Conservation (phyloP, 805 yeast species). For the Novakomyces olei region DNA sequence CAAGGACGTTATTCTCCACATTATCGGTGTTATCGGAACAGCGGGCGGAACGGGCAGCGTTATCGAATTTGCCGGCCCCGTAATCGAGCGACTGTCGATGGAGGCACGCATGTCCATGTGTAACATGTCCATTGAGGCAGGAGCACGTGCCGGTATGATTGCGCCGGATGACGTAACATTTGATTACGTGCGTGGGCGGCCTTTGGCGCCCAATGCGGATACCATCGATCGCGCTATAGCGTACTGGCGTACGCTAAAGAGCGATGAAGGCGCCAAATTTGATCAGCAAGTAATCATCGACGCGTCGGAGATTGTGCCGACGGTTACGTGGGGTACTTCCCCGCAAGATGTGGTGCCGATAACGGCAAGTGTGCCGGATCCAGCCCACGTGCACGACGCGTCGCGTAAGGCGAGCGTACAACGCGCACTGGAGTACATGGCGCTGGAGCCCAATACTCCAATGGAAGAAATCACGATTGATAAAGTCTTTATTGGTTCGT, state of each 20-base stretch:
- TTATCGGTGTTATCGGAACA: slow-evolving; percentile 90
- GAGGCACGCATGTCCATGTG: slow-evolving; percentile 99
- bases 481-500: slow-evolving; percentile 92
- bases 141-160: slow-evolving; percentile 99
- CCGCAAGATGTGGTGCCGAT: slow-evolving; percentile 97
- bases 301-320: slow-evolving; percentile 75
- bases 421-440: slow-evolving; percentile 84
- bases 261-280: slow-evolving; percentile 78
- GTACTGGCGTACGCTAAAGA: slow-evolving; percentile 73
- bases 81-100: slow-evolving; percentile 73
- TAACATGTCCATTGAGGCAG: slow-evolving; percentile 97
- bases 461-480: slow-evolving; percentile 56
- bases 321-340: slow-evolving; percentile 98
- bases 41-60: slow-evolving; percentile 99
- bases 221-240: slow-evolving; percentile 78
- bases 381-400: slow-evolving; percentile 38
- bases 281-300: slow-evolving; percentile 64
- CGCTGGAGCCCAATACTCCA: slow-evolving; percentile 63
- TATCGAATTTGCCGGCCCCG: slow-evolving; percentile 90
- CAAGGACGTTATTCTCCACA: slow-evolving; percentile 82
- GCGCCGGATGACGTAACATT: slow-evolving; percentile 81
- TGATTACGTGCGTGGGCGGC: slow-evolving; percentile 77
- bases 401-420: slow-evolving; percentile 64
- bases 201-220: slow-evolving; percentile 85
- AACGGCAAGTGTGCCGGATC: slow-evolving; percentile 78